Evolutionary conservation across 768 basidiomycete genomes (phyloP).

Genomic region (Lactarius sp.): DNA sequence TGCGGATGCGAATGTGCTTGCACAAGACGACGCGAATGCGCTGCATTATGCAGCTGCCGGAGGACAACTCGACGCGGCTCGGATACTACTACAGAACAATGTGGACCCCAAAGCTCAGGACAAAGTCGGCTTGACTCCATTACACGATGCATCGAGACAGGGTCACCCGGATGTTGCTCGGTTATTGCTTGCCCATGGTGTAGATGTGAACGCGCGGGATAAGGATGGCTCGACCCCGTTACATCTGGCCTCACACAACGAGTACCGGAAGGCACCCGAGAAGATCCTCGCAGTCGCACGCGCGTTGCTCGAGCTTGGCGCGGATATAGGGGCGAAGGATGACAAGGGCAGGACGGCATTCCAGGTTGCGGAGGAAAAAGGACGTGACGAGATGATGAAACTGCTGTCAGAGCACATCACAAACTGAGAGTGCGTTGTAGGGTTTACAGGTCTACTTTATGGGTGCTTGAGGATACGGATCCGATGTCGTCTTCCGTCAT

Average conservation of each 20-base stretch:
- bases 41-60: background rate
- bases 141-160: background rate
- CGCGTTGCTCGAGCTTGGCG: background rate
- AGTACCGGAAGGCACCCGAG: background rate
- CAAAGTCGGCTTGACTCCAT: background rate
- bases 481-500: slow-evolving; percentile 28
- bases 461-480: no score
- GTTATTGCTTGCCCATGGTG: background rate
- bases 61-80: background rate
- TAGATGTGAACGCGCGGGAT: background rate
- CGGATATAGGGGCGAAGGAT: background rate
- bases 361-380: background rate
- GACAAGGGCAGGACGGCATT: background rate
- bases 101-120: slow-evolving; percentile 27
- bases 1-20: background rate
- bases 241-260: background rate
- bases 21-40: background rate
- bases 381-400: background rate
- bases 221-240: background rate
- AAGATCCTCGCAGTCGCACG: background rate
- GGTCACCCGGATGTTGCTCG: background rate
- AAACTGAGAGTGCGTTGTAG: background rate
- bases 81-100: background rate
- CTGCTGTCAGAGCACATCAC: background rate
- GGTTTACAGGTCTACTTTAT: slow-evolving; percentile 28